Percentiles rank a stretch among this genome's conserved stretches.
Conservation (phyloP, 202 grass and related monocot species). For the Setaria viridis region DNA sequence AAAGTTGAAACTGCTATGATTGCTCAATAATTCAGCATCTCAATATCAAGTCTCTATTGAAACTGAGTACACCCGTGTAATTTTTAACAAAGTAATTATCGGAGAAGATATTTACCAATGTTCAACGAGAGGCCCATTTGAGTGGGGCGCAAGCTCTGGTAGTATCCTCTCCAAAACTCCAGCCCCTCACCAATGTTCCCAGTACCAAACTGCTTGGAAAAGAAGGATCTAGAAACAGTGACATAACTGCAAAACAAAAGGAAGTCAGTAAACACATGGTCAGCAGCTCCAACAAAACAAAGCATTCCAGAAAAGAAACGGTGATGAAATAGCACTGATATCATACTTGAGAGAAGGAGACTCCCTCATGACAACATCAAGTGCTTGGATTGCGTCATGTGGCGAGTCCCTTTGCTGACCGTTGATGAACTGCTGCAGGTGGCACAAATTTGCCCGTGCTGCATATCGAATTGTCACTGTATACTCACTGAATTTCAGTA, state of each 20-base stretch:
- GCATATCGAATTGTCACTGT: conserved; percentile 64
- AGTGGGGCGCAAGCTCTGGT: conserved; percentile 87
- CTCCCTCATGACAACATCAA: conserved; percentile 82
- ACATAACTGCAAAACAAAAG: conserved; percentile 57
- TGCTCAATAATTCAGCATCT: neutral
- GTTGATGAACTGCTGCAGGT: conserved; percentile 57
- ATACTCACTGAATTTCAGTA: conserved; percentile 55
- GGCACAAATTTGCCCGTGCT: conserved; percentile 49
- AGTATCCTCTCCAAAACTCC: conserved; percentile 80
- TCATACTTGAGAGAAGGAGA: conserved; percentile 65
- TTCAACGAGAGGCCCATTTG: conserved; percentile 87
- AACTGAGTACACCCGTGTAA: neutral
- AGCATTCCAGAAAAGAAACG: conserved; percentile 8
- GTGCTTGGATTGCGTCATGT: conserved; percentile 72
- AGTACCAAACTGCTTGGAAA: conserved; percentile 54
- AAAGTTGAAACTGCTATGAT: neutral
- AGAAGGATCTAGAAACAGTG: conserved; percentile 76
- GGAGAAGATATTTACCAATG: conserved; percentile 52
- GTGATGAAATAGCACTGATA: conserved; percentile 2
- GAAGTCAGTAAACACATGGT: conserved; percentile 2
- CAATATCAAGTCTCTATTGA: neutral
- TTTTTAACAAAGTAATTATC: neutral
- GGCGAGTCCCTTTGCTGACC: conserved; percentile 53
- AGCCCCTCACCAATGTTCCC: conserved; percentile 67
- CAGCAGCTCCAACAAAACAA: conserved; percentile 15